Evolutionary conservation across 2,329 filamentous ascomycete species (phyloP).

Genomic region (Fusarium miscanthi): DNA sequence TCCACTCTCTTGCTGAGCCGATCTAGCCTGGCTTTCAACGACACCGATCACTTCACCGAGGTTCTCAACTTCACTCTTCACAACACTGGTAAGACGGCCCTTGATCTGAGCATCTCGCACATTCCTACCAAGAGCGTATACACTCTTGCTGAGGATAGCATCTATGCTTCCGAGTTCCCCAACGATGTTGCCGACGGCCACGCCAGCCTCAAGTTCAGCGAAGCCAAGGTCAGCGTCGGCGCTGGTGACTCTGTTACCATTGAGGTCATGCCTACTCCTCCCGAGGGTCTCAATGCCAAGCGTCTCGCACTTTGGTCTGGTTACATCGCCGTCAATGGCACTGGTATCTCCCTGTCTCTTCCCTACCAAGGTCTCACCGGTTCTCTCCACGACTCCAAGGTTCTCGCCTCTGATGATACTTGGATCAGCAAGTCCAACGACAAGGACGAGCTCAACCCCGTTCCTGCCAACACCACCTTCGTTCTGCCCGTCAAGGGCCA

Average conservation of each 20-base stretch:
- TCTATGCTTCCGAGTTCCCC: conserved; percentile 57
- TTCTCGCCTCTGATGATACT: conserved; percentile 38
- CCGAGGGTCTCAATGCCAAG: conserved; percentile 48
- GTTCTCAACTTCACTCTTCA: conserved; percentile 64
- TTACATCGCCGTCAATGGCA: conserved; percentile 55
- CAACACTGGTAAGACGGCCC: conserved; percentile 61
- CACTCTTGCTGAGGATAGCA: conserved; percentile 52
- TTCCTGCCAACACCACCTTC: conserved; percentile 54
- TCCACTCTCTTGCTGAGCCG: conserved; percentile 63
- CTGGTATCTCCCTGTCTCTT: conserved; percentile 50
- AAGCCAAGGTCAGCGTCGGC: conserved; percentile 56
- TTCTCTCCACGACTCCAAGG: conserved; percentile 47
- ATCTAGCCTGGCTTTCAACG: conserved; percentile 71
- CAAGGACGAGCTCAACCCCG: conserved; percentile 30
- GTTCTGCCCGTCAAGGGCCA: conserved; percentile 54
- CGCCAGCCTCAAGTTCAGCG: conserved; percentile 57
- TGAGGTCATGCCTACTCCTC: conserved; percentile 57
- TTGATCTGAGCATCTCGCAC: conserved; percentile 65
- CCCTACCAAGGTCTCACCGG: conserved; percentile 56
- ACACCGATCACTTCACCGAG: conserved; percentile 66
- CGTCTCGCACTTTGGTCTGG: conserved; percentile 57
- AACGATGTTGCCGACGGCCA: conserved; percentile 51
- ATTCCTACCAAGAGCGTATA: conserved; percentile 64
- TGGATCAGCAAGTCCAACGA: conserved; percentile 52
- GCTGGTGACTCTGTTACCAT: conserved; percentile 57